Evolutionary conservation across 2,329 filamentous ascomycete species (phyloP), one percentile per base, ranked within the genome.

Genomic region (Myriosclerotinia scirpicola): DNA sequence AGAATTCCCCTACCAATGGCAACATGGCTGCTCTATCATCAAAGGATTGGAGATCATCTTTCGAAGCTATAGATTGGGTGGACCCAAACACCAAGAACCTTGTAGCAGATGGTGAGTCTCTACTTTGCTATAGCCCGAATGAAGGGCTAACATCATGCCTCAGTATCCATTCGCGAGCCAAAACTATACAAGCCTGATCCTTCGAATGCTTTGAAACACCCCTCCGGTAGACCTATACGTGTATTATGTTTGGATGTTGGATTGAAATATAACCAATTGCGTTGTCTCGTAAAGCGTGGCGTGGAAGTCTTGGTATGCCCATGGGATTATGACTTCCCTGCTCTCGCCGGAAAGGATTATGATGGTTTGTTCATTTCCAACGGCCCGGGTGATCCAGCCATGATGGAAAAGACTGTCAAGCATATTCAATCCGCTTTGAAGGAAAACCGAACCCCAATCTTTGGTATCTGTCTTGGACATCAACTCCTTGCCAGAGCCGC

Each of bases 291-390:
- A 68, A 89, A 88, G 75, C 88, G 95, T 73, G 95, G 95, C 65
- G 90, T 98, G 66, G 95, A 99, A 78, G 93, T 98, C 60, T 81
- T 97, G 71, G 92, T 97, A 66, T 93, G 95, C 70, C 95, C 95
- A 12, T 99, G 94, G 93, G 89, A 99, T 80, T 93, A 97, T 76
- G 90, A 98, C 78, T 93, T 98, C 78, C 87, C 89, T 65, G 81
- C 83, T 65, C 85, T 92, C 66, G 88, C 88, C 64, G 90, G 88
- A 67, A 90, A 91, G 70, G 87, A 96, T 72, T 98, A 97, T 77
- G 95, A 99, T 78, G 95, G 95, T 77, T 87, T 99, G 58, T 99
- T 99, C 83, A 88, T 99, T 73, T 98, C 94, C 71, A 99, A 99
- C 83, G 95, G 95, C 73, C 95, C 95, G 54, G 95, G 95, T 81